Conservation (phyloP, 768 basidiomycete species). For the Boletus fagicola region DNA sequence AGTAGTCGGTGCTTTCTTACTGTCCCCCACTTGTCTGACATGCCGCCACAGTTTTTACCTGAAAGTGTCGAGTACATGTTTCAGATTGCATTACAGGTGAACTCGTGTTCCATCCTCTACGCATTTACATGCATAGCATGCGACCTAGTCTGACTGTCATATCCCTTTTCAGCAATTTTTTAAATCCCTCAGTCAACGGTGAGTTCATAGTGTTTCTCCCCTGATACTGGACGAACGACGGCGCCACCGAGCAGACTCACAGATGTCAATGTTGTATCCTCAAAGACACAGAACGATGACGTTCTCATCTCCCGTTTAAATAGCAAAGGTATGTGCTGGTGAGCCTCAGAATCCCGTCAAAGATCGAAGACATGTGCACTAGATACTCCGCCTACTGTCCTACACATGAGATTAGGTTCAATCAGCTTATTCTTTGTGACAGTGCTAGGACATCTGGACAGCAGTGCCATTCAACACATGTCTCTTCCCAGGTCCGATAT, state of each 20-base stretch:
- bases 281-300: conserved; percentile 7
- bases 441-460: neutral
- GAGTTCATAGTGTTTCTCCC: conserved; percentile 3
- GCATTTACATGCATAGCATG: conserved; percentile 2
- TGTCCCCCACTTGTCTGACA: neutral
- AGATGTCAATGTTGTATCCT: neutral
- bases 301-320: conserved; percentile 14
- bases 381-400: conserved; percentile 7
- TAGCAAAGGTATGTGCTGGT: conserved; percentile 14
- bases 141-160: neutral
- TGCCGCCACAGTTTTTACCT: conserved; percentile 25
- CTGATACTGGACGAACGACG: conserved; percentile 7
- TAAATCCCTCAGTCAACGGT: neutral
- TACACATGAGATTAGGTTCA: conserved; percentile 1
- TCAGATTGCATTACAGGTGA: conserved; percentile 5
- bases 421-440: neutral
- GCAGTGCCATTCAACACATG: neutral
- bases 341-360: conserved; percentile 6
- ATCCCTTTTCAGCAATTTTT: neutral
- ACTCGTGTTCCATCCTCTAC: conserved; percentile 6
- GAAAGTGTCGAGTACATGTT: conserved; percentile 1
- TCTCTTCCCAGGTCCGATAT: neutral
- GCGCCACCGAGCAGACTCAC: conserved; percentile 8
- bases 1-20: conserved; percentile 5
- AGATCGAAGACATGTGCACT: conserved; percentile 19